Percentiles rank a stretch among this genome's conserved stretches.
Evolutionary conservation across 2,329 filamentous ascomycete genomes (phyloP).

Genomic region (Exophiala sp.): DNA sequence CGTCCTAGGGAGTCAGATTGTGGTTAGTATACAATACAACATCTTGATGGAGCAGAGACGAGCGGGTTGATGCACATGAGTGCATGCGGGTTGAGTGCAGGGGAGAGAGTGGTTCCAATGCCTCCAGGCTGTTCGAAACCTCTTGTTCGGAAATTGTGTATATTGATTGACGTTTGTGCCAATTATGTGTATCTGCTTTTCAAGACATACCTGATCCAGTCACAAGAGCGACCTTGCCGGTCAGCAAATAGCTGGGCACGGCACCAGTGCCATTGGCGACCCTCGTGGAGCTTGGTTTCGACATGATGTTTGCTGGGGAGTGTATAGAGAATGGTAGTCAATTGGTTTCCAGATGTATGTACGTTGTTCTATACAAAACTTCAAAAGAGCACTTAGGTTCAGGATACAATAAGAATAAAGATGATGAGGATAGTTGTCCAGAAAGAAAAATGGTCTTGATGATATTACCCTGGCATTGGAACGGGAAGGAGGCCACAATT

Average conservation of each 20-base stretch:
- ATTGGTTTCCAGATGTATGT: background rate
- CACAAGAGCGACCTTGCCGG: conserved; percentile 41
- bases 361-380: background rate
- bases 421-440: background rate
- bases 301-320: conserved; percentile 14
- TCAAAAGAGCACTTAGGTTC: background rate
- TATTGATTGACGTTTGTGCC: background rate
- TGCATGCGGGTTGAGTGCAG: too few species aligned
- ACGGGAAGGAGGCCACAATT: background rate
- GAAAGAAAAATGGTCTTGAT: background rate
- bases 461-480: background rate
- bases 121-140: too few species aligned
- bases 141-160: background rate
- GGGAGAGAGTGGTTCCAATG: too few species aligned
- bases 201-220: conserved; percentile 28
- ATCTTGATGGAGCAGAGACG: too few species aligned
- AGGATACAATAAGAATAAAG: background rate
- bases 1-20: conserved; percentile 31
- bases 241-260: conserved; percentile 33
- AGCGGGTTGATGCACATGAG: too few species aligned
- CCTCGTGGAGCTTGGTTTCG: conserved; percentile 21
- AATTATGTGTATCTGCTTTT: background rate
- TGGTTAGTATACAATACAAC: too few species aligned
- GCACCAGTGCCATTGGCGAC: conserved; percentile 23
- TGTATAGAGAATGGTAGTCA: background rate